Evolutionary conservation across 1,284 basidiomycete genomes (phyloP).

Genomic region (Cryptococcus hybrid): DNA sequence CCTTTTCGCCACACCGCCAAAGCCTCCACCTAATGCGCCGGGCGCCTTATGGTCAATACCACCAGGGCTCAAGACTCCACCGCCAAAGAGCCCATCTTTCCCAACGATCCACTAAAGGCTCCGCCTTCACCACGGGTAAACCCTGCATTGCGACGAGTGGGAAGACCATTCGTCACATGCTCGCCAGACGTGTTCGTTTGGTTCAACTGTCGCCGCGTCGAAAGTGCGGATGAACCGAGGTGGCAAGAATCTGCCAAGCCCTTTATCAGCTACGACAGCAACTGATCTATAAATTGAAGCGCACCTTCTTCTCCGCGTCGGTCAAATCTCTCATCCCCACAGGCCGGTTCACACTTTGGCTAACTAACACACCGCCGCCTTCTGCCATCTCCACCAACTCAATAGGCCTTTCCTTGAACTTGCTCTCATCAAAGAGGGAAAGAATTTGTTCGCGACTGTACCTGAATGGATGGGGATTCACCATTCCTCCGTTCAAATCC

Average conservation of each 20-base stretch:
- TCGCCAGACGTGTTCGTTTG: conserved; percentile 10
- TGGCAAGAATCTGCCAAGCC: conserved; percentile 31
- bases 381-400: conserved; percentile 63
- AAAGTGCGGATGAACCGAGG: conserved; percentile 36
- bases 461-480: conserved; percentile 63
- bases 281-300: conserved; percentile 20
- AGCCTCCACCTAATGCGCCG: conserved; percentile 42
- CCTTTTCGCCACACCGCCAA: conserved; percentile 40
- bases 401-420: conserved; percentile 69
- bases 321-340: conserved; percentile 70
- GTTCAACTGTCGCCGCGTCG: conserved; percentile 22
- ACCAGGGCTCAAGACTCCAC: conserved; percentile 20
- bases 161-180: conserved; percentile 15
- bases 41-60: conserved; percentile 24
- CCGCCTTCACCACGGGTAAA: conserved; percentile 19
- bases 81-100: conserved; percentile 34
- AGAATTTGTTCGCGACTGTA: conserved; percentile 84
- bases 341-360: conserved; percentile 69
- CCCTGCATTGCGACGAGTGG: conserved; percentile 18
- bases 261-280: background rate
- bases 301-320: conserved; percentile 84
- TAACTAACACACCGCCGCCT: conserved; percentile 78
- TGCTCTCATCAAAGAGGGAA: conserved; percentile 74
- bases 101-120: conserved; percentile 31
- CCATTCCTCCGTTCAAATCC: conserved; percentile 43